Conservation (phyloP, 768 basidiomycete species). For the Phanerodontia chrysosporium region DNA sequence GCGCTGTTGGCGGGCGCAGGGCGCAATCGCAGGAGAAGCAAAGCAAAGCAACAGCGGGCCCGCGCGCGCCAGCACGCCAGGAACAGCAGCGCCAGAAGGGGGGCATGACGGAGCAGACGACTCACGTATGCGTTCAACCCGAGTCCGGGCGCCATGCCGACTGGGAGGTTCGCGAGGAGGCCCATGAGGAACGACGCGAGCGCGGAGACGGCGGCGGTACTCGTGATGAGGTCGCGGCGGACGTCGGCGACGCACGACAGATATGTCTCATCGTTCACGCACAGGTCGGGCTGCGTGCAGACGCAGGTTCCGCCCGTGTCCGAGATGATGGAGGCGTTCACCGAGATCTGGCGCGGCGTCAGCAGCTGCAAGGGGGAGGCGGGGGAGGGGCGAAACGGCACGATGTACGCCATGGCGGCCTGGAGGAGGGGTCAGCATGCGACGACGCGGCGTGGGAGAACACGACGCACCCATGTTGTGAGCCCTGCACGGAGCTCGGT, state of each 20-base stretch:
- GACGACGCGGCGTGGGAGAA: neutral
- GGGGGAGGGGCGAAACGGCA: slow-evolving; percentile 34
- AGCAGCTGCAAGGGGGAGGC: slow-evolving; percentile 4
- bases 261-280: slow-evolving; percentile 50
- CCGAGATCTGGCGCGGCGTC: slow-evolving; percentile 56
- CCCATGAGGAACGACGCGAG: slow-evolving; percentile 82
- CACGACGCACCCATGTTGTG: slow-evolving; percentile 70
- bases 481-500: slow-evolving; percentile 76
- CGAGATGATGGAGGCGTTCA: slow-evolving; percentile 77
- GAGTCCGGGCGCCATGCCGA: slow-evolving; percentile 85
- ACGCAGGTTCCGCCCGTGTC: slow-evolving; percentile 80
- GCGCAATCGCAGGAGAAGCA: neutral
- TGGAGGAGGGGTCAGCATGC: slow-evolving; percentile 21
- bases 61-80: neutral
- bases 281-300: slow-evolving; percentile 58
- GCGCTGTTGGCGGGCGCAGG: too few species aligned
- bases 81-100: too few species aligned
- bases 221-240: slow-evolving; percentile 74
- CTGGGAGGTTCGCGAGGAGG: slow-evolving; percentile 77
- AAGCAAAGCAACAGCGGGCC: neutral
- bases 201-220: slow-evolving; percentile 74
- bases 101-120: slow-evolving; percentile 8
- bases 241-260: slow-evolving; percentile 52
- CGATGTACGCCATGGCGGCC: slow-evolving; percentile 85
- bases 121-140: slow-evolving; percentile 79